A percentile compares a stretch with the other conserved stretches of the same genome.
Conservation (phyloP, 805 yeast species). For the Scheffersomyces lignosus region DNA sequence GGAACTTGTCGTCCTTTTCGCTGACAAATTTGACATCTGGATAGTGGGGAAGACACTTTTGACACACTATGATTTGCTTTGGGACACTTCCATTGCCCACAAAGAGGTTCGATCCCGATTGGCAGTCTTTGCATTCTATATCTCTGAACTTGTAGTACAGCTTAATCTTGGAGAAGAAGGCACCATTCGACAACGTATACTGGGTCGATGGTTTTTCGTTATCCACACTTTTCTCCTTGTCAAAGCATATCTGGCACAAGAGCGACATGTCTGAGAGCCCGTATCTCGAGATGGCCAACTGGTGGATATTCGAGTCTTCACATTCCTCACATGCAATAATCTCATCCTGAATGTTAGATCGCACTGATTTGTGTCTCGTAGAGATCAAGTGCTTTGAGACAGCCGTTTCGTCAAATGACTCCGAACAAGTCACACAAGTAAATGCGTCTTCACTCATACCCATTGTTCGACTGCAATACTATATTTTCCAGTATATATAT, state of each 20-base stretch:
- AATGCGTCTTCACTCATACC: conserved; percentile 22
- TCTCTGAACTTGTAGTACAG: conserved; percentile 53
- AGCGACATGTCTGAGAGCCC: conserved; percentile 57
- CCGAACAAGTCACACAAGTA: conserved; percentile 50
- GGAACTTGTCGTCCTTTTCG: conserved; percentile 48
- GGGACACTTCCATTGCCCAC: conserved; percentile 24
- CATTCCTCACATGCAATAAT: conserved; percentile 57
- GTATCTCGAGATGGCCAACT: conserved; percentile 48
- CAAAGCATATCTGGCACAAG: conserved; percentile 47
- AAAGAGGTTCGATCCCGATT: conserved; percentile 38
- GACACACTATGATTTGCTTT: conserved; percentile 39
- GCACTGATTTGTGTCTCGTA: conserved; percentile 53
- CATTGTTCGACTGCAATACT: too few relatives aligned
- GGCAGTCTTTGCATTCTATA: conserved; percentile 48
- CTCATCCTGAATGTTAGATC: conserved; percentile 36
- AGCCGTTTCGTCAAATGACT: conserved; percentile 29
- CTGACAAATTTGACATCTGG: conserved; percentile 29
- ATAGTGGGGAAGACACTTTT: conserved; percentile 36
- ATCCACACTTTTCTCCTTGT: conserved; percentile 25
- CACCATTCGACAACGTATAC: conserved; percentile 55
- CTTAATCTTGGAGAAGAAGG: conserved; percentile 48
- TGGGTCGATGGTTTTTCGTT: conserved; percentile 47
- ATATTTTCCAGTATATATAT: too few relatives aligned
- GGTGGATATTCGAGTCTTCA: conserved; percentile 53
- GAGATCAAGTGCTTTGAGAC: conserved; percentile 53